A percentile compares a stretch with the other conserved stretches of the same genome.
phyloP scores from a whole-genome alignment of 192 early-diverging fungal species.

The Rhizoclosmatium globosum region DNA sequence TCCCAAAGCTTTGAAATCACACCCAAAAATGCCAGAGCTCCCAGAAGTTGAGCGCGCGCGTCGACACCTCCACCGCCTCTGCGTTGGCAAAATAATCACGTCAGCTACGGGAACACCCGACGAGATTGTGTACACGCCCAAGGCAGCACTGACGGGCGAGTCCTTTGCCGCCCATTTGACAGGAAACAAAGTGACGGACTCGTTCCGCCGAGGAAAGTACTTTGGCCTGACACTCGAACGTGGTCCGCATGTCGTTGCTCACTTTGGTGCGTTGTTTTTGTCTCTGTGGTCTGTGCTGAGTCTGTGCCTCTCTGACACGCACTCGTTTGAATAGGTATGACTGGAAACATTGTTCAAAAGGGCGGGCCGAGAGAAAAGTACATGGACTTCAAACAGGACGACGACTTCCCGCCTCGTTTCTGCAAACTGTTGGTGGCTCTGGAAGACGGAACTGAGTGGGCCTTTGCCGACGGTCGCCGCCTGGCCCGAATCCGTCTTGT shows the following conservation, averaged over 20 bases:
- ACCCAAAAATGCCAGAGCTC: slow-evolving; percentile 72
- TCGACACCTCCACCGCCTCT: slow-evolving; percentile 58
- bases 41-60: slow-evolving; percentile 78
- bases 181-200: slow-evolving; percentile 62
- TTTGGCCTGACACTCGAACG: slow-evolving; percentile 65
- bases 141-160: slow-evolving; percentile 22
- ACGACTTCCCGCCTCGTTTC: slow-evolving; percentile 75
- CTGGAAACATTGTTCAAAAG: slow-evolving; percentile 42
- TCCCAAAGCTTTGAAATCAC: background rate
- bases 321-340: slow-evolving; percentile 23
- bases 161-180: slow-evolving; percentile 48
- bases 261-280: slow-evolving; percentile 75
- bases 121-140: slow-evolving; percentile 43
- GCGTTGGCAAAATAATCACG: slow-evolving; percentile 60
- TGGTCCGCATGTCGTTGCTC: slow-evolving; percentile 60
- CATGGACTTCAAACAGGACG: slow-evolving; percentile 47
- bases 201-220: slow-evolving; percentile 78
- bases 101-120: slow-evolving; percentile 43
- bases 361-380: slow-evolving; percentile 35
- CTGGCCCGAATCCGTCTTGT: slow-evolving; percentile 73
- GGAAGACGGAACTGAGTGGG: slow-evolving; percentile 42
- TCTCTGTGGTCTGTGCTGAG: slow-evolving; percentile 37
- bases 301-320: background rate
- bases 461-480: slow-evolving; percentile 74
- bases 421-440: slow-evolving; percentile 67